These are phyloP conservation scores for Sanghuangporus weigelae DNA, from an alignment of 1,284 basidiomycete species.

Conservation along the genomic window DNA sequence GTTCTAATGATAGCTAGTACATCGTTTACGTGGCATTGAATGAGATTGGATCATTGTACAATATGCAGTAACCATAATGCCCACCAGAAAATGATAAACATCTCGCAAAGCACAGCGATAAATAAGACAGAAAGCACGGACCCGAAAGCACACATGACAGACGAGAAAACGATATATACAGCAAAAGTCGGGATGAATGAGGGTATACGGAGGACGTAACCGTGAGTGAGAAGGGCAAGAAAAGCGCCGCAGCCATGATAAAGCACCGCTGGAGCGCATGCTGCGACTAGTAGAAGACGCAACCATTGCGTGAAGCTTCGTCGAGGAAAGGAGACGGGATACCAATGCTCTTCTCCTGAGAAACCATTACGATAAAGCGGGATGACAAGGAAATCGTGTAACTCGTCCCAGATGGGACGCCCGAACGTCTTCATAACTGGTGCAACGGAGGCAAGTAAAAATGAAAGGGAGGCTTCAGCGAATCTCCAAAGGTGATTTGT, in stretches of 20 bases:
- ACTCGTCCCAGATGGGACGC: conserved; percentile 68
- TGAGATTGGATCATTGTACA: conserved; percentile 13
- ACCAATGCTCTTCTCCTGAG: conserved; percentile 66
- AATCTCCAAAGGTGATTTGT: conserved; percentile 27
- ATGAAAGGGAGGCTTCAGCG: conserved; percentile 66
- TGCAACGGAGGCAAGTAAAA: conserved; percentile 65
- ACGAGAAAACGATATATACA: conserved; percentile 11
- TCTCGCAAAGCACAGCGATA: conserved; percentile 14
- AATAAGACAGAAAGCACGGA: conserved; percentile 11
- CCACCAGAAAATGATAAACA: conserved; percentile 18
- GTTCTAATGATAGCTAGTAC: neutral
- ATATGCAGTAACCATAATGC: conserved; percentile 16
- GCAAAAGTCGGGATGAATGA: conserved; percentile 11
- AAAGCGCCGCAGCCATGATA: conserved; percentile 50
- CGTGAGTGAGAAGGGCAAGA: conserved; percentile 30
- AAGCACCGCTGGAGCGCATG: conserved; percentile 42
- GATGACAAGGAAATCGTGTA: conserved; percentile 72
- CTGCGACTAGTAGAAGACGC: conserved; percentile 47
- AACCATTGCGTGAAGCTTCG: conserved; percentile 66
- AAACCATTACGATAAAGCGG: conserved; percentile 78
- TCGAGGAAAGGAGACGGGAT: conserved; percentile 54
- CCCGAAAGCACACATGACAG: conserved; percentile 13
- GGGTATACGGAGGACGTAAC: conserved; percentile 14
- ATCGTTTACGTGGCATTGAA: neutral
- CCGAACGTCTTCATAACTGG: conserved; percentile 76